Base-by-base conservation (phyloP, 169 alveolate species). In the Cryptosporidium xiaoi region DNA sequence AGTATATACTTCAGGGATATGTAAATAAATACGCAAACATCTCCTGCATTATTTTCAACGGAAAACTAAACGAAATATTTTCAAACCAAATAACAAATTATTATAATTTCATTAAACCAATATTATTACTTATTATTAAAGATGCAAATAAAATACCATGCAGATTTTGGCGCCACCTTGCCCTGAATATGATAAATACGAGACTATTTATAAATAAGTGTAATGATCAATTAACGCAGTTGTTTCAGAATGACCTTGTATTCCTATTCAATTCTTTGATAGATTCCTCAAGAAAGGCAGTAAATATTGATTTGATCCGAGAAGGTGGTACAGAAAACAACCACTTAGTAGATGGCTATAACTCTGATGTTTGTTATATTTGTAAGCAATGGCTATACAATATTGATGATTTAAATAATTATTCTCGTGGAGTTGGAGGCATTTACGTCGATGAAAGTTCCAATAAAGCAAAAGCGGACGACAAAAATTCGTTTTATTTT, bases 191-290 rank as follows among this genome's bases (percentile, higher is more conserved):
- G 87, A 62, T 62, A 56, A 44, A 77, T 62, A 27, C 77, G 15
- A 62, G 64, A 48, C 29, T 77, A 62, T 77, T 77, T 40, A 40
- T 77, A 16, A 62, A 77, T 77, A 56, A 62, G 56, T 77, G 87
- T 66, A 60, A 77, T 77, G 71, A 56, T 50, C 77, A 77, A n/a
- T 48, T 77, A 33, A 24, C 71, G 3, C 64, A 34, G n/a, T 51
- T 77, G 10, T 77, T 77, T 31, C 87, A 77, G 27, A 31, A 51
- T 3, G 87, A 77, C 34, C 40, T 77, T 5, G 12, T 77, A 15
- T 48, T 58, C 15, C 36, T 77, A 5, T 77, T 77, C 64, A 13
- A 62, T 20, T 77, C 71, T 4, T 18, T 77, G 12, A 66, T 77
- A 15, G 44, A 48, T 44, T 7, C 27, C 10, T 44, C 50, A 7